A percentile compares a stretch with the other conserved stretches of the same genome.
These are phyloP conservation scores for Penicillium brasilianum DNA, from an alignment of 2,329 filamentous ascomycete species.

Conservation along the genomic window DNA sequence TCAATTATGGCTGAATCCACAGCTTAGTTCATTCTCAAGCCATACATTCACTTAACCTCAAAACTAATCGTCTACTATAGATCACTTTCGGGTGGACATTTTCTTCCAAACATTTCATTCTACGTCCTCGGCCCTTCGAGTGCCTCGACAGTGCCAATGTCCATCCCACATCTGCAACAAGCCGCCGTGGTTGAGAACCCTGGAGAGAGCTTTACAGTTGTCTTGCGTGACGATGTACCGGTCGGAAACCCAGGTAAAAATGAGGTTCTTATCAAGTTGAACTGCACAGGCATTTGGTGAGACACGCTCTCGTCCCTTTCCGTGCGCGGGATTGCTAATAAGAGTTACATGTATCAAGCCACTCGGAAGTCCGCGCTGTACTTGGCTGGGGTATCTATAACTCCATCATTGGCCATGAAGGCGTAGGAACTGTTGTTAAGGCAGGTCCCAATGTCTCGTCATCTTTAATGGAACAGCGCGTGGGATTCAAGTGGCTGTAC, in stretches of 20 bases:
- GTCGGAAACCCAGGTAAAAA: constrained; percentile 23
- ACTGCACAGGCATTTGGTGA: constrained; percentile 33
- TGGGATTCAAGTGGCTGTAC: constrained; percentile 36
- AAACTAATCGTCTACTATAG: too few species aligned
- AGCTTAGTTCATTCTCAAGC: neutral
- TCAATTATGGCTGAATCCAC: neutral
- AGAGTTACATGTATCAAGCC: constrained; percentile 14
- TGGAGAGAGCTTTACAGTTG: constrained; percentile 21
- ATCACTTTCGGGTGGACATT: too few species aligned
- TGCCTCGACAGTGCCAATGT: neutral
- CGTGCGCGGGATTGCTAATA: neutral
- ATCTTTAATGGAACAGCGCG: constrained; percentile 23
- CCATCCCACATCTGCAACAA: constrained; percentile 19
- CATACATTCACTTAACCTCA: neutral
- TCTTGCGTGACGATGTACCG: constrained; percentile 19
- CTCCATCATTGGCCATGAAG: constrained; percentile 36
- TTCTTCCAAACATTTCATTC: neutral
- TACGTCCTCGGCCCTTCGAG: too few species aligned
- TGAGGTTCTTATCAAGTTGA: constrained; percentile 31
- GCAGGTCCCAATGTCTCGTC: constrained; percentile 19
- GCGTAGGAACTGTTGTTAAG: constrained; percentile 28
- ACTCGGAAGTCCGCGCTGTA: constrained; percentile 34
- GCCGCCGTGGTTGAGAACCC: constrained; percentile 26
- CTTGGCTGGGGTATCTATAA: constrained; percentile 31
- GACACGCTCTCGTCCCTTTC: neutral